Evolutionary conservation across 1,284 basidiomycete species (phyloP).

Genomic region (Cryptococcus deneoformans): DNA sequence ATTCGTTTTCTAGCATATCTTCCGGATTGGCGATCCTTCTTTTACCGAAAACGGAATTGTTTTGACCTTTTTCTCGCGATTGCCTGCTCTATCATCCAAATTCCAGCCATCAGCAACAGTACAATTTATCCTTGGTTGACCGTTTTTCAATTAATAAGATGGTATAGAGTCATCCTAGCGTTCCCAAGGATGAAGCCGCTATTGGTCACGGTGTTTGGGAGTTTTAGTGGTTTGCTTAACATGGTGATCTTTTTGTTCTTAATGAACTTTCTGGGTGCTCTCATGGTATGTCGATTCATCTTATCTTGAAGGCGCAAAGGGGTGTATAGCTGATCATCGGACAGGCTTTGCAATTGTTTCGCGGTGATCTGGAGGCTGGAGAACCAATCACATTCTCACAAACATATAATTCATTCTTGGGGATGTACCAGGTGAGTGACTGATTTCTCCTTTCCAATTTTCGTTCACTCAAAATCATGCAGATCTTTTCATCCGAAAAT

Average conservation of each 20-base stretch:
- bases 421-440: slow-evolving; percentile 63
- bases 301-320: slow-evolving; percentile 40
- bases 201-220: slow-evolving; percentile 73
- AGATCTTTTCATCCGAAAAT: slow-evolving; percentile 92
- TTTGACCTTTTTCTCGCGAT: slow-evolving; percentile 82
- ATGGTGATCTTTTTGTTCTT: slow-evolving; percentile 94
- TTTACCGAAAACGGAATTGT: slow-evolving; percentile 64
- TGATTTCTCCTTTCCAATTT: neutral
- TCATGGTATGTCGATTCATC: slow-evolving; percentile 63
- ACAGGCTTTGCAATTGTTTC: slow-evolving; percentile 53
- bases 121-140: slow-evolving; percentile 85
- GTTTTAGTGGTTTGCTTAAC: slow-evolving; percentile 86
- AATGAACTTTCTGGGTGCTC: slow-evolving; percentile 81
- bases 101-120: slow-evolving; percentile 70
- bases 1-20: slow-evolving; percentile 69
- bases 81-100: slow-evolving; percentile 76
- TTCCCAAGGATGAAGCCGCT: slow-evolving; percentile 45
- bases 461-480: slow-evolving; percentile 26
- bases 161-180: slow-evolving; percentile 85
- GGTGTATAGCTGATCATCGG: neutral
- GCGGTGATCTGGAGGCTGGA: slow-evolving; percentile 66
- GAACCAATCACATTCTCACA: slow-evolving; percentile 76
- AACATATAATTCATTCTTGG: slow-evolving; percentile 83
- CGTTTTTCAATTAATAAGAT: slow-evolving; percentile 76
- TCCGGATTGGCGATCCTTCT: slow-evolving; percentile 57